Conservation (phyloP, 2,329 filamentous ascomycete genomes). For the Aspergillus candidus region DNA sequence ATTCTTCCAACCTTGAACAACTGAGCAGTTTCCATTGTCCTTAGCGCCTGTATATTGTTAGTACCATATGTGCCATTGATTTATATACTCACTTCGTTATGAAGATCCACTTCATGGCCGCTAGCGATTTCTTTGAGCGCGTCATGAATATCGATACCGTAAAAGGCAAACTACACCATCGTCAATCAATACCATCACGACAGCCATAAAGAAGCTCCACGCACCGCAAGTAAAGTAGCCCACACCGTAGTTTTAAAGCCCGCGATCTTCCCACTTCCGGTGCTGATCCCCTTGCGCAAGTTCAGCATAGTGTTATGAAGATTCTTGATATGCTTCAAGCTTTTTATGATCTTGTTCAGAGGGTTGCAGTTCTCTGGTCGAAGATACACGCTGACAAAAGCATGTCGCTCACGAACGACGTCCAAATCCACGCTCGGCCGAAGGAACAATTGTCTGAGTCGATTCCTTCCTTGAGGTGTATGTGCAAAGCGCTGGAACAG, state of each 20-base stretch:
- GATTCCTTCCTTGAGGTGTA: constrained; percentile 70
- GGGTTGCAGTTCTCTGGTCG: constrained; percentile 59
- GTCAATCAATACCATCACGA: constrained; percentile 1
- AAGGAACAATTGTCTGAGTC: constrained; percentile 73
- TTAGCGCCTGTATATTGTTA: constrained; percentile 45
- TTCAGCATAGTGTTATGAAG: constrained; percentile 63
- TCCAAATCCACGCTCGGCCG: constrained; percentile 65
- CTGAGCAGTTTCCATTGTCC: constrained; percentile 52
- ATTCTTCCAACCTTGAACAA: constrained; percentile 62
- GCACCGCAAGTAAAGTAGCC: constrained; percentile 58
- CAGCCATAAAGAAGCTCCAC: constrained; percentile 7
- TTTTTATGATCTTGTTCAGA: constrained; percentile 52
- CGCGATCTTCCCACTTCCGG: constrained; percentile 43
- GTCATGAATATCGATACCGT: constrained; percentile 64
- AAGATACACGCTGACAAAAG: constrained; percentile 61
- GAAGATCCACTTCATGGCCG: constrained; percentile 48
- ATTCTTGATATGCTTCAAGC: constrained; percentile 68
- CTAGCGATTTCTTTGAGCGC: constrained; percentile 53
- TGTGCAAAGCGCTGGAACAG: constrained; percentile 68
- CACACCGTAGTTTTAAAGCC: constrained; percentile 64
- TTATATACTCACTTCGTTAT: constrained; percentile 44
- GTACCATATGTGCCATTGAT: not conserved
- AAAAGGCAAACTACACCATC: constrained; percentile 57
- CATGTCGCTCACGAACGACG: constrained; percentile 65
- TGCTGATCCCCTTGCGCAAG: constrained; percentile 70